Conservation (phyloP, 225 moss, liverwort and hornwort species). For the Rhytidiadelphus loreus region DNA sequence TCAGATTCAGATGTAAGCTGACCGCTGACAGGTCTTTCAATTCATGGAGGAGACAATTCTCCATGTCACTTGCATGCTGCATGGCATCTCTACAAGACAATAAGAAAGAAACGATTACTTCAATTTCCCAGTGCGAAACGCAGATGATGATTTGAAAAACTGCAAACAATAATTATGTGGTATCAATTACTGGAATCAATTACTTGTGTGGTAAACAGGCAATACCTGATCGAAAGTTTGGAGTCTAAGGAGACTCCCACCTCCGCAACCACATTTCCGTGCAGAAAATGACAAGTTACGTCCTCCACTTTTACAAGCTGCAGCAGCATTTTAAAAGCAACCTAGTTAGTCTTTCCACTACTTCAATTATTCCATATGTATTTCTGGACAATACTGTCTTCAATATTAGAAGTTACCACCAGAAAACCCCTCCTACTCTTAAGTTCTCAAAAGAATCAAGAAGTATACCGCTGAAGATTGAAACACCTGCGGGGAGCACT, state of each 20-base stretch:
- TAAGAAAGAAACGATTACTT: neutral
- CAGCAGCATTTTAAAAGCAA: constrained; percentile 9
- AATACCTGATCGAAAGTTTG: constrained; percentile 70
- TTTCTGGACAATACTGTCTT: neutral
- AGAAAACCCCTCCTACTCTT: neutral
- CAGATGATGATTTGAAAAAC: neutral
- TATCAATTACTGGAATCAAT: neutral
- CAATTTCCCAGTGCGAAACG: neutral
- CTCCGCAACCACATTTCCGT: constrained; percentile 75
- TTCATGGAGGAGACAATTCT: constrained; percentile 44
- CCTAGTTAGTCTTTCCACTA: neutral
- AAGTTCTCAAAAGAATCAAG: neutral
- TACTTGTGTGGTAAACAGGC: neutral
- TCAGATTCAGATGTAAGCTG: constrained; percentile 68
- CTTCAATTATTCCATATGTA: neutral
- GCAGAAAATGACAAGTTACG: constrained; percentile 83
- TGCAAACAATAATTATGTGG: neutral
- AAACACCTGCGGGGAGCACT: neutral
- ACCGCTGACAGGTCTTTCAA: constrained; percentile 64
- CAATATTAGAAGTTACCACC: neutral
- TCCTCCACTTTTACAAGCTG: constrained; percentile 64
- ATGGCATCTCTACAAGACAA: constrained; percentile 56
- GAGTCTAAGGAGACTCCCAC: constrained; percentile 74
- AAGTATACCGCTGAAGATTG: neutral
- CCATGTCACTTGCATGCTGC: constrained; percentile 54